Base-by-base conservation (phyloP, 768 basidiomycete species). In the Boletus pseudo-olivaceus region DNA sequence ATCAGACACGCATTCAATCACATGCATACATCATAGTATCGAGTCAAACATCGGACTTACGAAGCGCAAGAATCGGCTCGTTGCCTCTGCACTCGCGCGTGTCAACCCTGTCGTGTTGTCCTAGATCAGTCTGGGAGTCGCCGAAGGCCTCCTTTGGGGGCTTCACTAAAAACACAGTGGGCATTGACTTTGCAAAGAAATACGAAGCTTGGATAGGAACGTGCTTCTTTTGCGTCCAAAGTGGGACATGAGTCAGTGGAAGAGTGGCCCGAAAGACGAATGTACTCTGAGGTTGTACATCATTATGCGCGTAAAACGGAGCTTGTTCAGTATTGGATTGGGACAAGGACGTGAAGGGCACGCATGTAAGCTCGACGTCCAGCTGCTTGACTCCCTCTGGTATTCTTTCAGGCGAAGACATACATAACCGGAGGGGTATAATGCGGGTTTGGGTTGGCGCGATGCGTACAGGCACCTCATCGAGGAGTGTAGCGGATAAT, bases 401-500 rank as follows among this genome's bases (percentile, higher is more conserved):
- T 55, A 81, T 77, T 17, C 70, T 68, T 27, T 60, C 60, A 6
- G 11, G 19, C 2, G 49, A 30, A 1, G 62, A 69, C 59, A 86
- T 82, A 2, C 61, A 52, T 19, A 88, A 65, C 15, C 60, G 60
- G 45, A 88, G 58, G 12, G 88, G 84, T 11, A 90, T 54, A 17
- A 82, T 67, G 14, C 86, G 79, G 2, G 79, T 82, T 63, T 90
- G 88, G 4, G 80, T 75, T 9, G 87, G 83, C 1, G 80, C 83
- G 23, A 90, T 74, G 30, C 72, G 75, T 26, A 65, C 58, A 14
- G 48, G 65, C 14, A 45, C 60, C 27, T 26, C 55, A 0, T 58
- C 47, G 9, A 66, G 53, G 20, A 59, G 61, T 7, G 62, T 39
- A n/a, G 66, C 34, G 10, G 56, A 54, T 32, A 71, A 40, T 30